A percentile compares a stretch with the other conserved stretches of the same genome.
phyloP scores from a whole-genome alignment of 768 basidiomycete genomes.

The Harrya chromipes region DNA sequence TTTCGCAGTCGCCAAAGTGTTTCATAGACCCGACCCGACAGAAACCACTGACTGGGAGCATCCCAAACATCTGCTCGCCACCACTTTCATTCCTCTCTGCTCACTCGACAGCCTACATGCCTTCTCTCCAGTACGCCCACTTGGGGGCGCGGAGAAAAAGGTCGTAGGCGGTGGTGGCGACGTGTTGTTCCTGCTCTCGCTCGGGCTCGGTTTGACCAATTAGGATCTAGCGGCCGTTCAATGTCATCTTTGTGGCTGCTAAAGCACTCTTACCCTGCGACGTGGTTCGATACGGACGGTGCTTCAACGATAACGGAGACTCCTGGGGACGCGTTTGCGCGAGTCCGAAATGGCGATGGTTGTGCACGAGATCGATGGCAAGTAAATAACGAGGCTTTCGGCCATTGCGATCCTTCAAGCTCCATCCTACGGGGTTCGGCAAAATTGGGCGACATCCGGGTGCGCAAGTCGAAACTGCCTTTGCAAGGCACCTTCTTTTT shows the following conservation, averaged over 20 bases:
- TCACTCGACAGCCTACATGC: conserved; percentile 3
- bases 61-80: too few relatives aligned
- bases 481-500: too few relatives aligned
- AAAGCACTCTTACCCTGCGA: not conserved
- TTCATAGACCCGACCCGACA: not conserved
- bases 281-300: not conserved
- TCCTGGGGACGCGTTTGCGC: not conserved
- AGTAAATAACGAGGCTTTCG: not conserved
- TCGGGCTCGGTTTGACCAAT: not conserved
- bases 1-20: not conserved
- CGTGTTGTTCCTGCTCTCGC: not conserved
- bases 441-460: not conserved
- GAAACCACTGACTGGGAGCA: not conserved
- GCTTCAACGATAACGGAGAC: not conserved
- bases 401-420: not conserved
- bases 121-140: conserved; percentile 17
- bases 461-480: not conserved
- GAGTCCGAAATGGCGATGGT: too few relatives aligned
- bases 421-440: not conserved
- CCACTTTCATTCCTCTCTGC: not conserved
- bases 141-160: conserved; percentile 14
- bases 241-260: not conserved
- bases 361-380: not conserved
- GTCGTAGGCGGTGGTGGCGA: conserved; percentile 6
- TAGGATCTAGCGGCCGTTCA: not conserved